Base-by-base conservation (phyloP, 495 filamentous ascomycete species). In the Aspergillus incahuasiensis region DNA sequence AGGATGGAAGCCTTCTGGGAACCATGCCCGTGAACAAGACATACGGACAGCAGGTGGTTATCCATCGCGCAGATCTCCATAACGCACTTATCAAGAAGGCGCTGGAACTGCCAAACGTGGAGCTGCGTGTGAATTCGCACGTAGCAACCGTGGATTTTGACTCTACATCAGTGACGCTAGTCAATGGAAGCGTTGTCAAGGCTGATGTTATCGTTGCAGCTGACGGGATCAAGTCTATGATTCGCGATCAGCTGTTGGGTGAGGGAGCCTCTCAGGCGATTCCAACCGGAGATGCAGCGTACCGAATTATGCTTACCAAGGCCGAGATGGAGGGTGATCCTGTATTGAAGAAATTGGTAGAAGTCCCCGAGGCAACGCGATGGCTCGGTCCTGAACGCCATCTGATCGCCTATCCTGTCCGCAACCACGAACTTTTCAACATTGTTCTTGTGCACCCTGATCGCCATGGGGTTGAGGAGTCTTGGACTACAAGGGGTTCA, bases 161-260 rank as follows among this genome's bases (percentile, higher is more conserved):
- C 20, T 64, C 67, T 9, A 65, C 68, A 34, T 54, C 62, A 7
- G 70, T 73, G n/a, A 69, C 63, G 4, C 54, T 77, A 2, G 58
- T 67, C 20, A 60, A 70, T 42, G 73, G 74, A 22, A 62, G 34
- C 19, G 51, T 69, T 16, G 54, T 78, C 18, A 50, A 48, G 6
- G 75, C 68, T 9, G 75, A 80, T 48, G 46, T 80, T 3, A 55
- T 79, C 1, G 62, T 78, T 34, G 74, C 69, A 15, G 76, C 76
- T n/a, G 77, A 80, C 32, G 77, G 76, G 7, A 73, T 78, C 56
- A 78, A 74, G 44, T 78, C 76, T 7, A 61, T 55, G 1, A 54
- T 78, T 19, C 68, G 76, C 7, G 57, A 56, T 32, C 59, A 69
- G 16, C 52, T 71, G 4, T 59, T 74, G 35, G 55, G 63, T 6